These are phyloP conservation scores for Penicillium sp. DNA, from an alignment of 2,329 filamentous ascomycete species.

Conservation along the genomic window DNA sequence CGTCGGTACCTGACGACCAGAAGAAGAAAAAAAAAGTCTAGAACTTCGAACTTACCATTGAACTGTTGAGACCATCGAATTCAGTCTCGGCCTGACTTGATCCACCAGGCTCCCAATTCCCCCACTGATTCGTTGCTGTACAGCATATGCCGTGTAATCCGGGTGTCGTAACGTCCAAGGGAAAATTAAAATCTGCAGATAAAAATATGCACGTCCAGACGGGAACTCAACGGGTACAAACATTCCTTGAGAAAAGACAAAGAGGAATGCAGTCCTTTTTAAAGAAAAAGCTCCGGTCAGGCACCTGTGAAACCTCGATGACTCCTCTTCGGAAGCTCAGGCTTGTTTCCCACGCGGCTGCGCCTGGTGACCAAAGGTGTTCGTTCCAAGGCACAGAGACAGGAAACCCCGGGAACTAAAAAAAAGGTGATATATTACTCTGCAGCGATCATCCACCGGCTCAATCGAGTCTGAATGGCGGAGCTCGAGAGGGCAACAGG, in stretches of 20 bases:
- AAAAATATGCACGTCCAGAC: not conserved
- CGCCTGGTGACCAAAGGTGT: slow-evolving; percentile 20
- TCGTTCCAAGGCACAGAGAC: slow-evolving; percentile 21
- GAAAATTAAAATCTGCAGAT: not conserved
- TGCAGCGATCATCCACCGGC: slow-evolving; percentile 5
- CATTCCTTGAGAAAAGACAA: not conserved
- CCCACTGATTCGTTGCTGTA: slow-evolving; percentile 1
- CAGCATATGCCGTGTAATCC: slow-evolving; percentile 5
- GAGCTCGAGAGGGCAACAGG: slow-evolving; percentile 6
- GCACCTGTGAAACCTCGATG: slow-evolving; percentile 20
- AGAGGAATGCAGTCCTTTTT: not conserved
- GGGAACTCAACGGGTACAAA: not conserved
- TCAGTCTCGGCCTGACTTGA: not conserved
- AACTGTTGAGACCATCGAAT: not conserved
- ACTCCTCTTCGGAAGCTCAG: not conserved
- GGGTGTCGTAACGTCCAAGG: not conserved
- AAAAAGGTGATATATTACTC: not conserved
- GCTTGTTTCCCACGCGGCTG: slow-evolving; percentile 19
- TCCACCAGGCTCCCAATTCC: slow-evolving; percentile 2
- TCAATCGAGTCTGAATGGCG: slow-evolving; percentile 8
- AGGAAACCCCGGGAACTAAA: not conserved
- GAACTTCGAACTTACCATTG: not conserved
- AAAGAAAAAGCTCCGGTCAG: slow-evolving; percentile 6
- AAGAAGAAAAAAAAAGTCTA: not conserved
- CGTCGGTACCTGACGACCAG: slow-evolving; percentile 1